These are phyloP conservation scores for Zoysia japonica DNA, from an alignment of 176 grass and related monocot species.

Conservation along the genomic window DNA sequence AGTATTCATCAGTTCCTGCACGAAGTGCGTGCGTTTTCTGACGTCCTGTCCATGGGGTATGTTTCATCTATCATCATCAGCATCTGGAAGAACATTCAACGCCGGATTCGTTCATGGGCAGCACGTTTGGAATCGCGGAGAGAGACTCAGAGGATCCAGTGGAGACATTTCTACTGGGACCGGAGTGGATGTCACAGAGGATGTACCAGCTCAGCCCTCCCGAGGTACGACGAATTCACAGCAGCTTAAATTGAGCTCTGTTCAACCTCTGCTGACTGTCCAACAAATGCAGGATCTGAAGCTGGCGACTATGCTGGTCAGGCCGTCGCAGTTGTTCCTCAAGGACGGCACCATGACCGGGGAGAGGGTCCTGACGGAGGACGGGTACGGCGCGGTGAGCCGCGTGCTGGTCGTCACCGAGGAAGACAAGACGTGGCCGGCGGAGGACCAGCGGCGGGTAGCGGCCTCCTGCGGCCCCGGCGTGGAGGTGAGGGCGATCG, in stretches of 20 bases:
- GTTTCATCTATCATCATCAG: not conserved
- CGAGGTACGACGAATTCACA: not conserved
- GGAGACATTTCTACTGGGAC: conserved; percentile 33
- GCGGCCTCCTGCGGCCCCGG: not conserved
- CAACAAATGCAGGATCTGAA: conserved; percentile 31
- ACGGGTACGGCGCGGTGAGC: conserved; percentile 7
- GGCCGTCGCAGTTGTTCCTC: conserved; percentile 4
- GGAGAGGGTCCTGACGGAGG: not conserved
- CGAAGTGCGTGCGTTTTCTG: not conserved
- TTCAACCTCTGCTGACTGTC: not conserved
- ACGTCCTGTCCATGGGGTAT: not conserved
- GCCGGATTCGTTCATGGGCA: conserved; percentile 17
- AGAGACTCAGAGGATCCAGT: not conserved
- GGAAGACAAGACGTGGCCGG: conserved; percentile 26
- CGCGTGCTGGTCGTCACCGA: conserved; percentile 22
- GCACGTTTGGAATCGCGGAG: not conserved
- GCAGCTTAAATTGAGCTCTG: not conserved
- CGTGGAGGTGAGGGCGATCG: conserved; percentile 16
- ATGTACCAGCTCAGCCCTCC: conserved; percentile 20
- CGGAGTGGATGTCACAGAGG: conserved; percentile 1
- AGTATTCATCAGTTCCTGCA: not conserved
- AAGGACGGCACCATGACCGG: conserved; percentile 29
- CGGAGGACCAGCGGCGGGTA: conserved; percentile 14
- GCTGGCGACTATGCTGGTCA: conserved; percentile 22
- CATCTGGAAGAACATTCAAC: not conserved